A percentile compares a stretch with the other conserved stretches of the same genome.
phyloP scores from a whole-genome alignment of 2,329 filamentous ascomycete genomes.

The Davidsoniella neocaledoniae region DNA sequence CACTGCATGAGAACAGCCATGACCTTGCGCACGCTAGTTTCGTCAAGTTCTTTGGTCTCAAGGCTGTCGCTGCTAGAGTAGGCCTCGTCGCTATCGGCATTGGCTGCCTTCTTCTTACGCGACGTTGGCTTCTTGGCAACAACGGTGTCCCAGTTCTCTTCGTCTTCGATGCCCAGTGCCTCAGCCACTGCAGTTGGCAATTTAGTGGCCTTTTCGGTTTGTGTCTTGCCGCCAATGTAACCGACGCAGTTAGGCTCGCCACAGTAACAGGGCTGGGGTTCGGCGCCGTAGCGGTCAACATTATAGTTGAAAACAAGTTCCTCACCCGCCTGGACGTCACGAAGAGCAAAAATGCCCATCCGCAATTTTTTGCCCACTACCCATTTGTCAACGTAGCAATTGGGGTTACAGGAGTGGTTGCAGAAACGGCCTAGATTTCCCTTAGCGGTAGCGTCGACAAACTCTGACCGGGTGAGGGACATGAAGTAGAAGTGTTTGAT shows the following conservation, averaged over 20 bases:
- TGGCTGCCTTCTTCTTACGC: slow-evolving; percentile 71
- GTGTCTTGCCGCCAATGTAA: slow-evolving; percentile 93
- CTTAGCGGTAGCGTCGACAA: slow-evolving; percentile 93
- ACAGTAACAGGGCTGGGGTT: slow-evolving; percentile 94
- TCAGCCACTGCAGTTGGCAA: slow-evolving; percentile 79
- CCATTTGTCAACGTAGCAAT: slow-evolving; percentile 99
- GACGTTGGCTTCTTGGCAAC: slow-evolving; percentile 61
- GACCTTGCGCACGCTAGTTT: slow-evolving; percentile 76
- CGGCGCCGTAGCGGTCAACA: slow-evolving; percentile 90
- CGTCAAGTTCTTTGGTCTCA: slow-evolving; percentile 60
- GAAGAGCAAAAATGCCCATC: slow-evolving; percentile 95
- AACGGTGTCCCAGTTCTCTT: slow-evolving; percentile 78
- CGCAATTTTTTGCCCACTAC: slow-evolving; percentile 92
- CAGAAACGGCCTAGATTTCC: slow-evolving; percentile 94
- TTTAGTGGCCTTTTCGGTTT: slow-evolving; percentile 89
- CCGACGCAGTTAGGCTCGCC: slow-evolving; percentile 87
- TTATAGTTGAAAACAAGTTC: slow-evolving; percentile 99
- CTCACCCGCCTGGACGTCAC: slow-evolving; percentile 70
- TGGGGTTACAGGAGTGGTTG: slow-evolving; percentile 97
- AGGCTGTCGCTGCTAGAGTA: slow-evolving; percentile 78
- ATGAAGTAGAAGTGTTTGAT: slow-evolving; percentile 99
- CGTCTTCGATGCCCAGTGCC: slow-evolving; percentile 86
- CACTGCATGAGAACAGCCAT: slow-evolving; percentile 95
- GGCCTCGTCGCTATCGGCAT: slow-evolving; percentile 70
- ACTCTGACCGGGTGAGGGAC: slow-evolving; percentile 91